phyloP scores from a whole-genome alignment of 2,329 filamentous ascomycete genomes.

The Penicillium sp. region DNA sequence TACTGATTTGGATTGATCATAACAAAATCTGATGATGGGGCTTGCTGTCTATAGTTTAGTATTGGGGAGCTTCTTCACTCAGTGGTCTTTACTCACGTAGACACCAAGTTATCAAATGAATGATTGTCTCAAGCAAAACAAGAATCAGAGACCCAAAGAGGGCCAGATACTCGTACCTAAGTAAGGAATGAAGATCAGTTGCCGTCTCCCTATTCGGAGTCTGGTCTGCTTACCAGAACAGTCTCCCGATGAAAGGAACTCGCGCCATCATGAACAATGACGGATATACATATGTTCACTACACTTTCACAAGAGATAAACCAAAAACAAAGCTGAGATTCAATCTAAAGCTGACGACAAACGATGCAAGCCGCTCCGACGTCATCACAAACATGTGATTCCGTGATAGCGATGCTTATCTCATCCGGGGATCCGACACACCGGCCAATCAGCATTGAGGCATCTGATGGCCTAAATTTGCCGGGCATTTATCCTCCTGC shows the following conservation, averaged over 20 bases:
- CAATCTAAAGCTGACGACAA: background rate
- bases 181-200: constrained; percentile 9
- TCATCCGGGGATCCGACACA: constrained; percentile 28
- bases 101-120: constrained; percentile 81
- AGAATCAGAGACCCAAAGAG: constrained; percentile 79
- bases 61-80: background rate
- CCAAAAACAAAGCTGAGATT: background rate
- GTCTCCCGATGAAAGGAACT: constrained; percentile 61
- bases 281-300: constrained; percentile 6
- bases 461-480: constrained; percentile 21
- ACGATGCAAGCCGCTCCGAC: constrained; percentile 12
- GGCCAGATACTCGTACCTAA: constrained; percentile 79
- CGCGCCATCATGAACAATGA: constrained; percentile 46
- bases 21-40: constrained; percentile 76
- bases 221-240: constrained; percentile 46
- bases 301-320: background rate
- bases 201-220: background rate
- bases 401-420: constrained; percentile 33
- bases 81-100: constrained; percentile 62
- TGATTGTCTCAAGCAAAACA: constrained; percentile 74
- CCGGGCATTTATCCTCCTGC: background rate
- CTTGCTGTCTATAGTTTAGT: constrained; percentile 54
- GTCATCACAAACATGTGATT: constrained; percentile 28
- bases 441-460: constrained; percentile 16
- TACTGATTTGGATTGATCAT: constrained; percentile 72